These are phyloP conservation scores for Umbelopsis isabellina DNA, from an alignment of 192 early-diverging fungal species.

Conservation along the genomic window DNA sequence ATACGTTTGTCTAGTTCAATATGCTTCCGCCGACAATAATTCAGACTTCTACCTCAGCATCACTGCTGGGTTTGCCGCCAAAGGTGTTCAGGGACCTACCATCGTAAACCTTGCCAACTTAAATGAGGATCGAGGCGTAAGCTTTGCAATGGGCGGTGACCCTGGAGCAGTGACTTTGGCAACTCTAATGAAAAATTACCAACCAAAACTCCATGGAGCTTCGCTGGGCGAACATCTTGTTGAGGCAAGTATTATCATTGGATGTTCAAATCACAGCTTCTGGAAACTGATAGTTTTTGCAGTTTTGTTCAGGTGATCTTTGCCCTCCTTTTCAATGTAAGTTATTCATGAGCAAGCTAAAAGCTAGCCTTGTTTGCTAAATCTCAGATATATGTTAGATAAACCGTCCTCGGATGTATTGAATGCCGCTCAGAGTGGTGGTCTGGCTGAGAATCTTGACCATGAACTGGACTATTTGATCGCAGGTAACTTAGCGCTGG, in stretches of 20 bases:
- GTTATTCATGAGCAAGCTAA: background rate
- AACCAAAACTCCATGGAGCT: constrained; percentile 38
- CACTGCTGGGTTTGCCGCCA: constrained; percentile 56
- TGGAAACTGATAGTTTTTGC: background rate
- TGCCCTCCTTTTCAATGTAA: constrained; percentile 16
- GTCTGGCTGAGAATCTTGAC: constrained; percentile 46
- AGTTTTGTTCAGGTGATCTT: background rate
- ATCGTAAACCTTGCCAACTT: constrained; percentile 31
- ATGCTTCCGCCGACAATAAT: too few species aligned
- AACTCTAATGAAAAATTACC: constrained; percentile 50
- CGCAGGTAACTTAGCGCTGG: constrained; percentile 19
- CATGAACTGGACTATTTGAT: constrained; percentile 50
- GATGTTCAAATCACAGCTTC: background rate
- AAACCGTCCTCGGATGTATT: constrained; percentile 28
- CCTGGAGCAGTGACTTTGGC: constrained; percentile 42
- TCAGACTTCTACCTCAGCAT: constrained; percentile 33
- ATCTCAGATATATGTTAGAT: constrained; percentile 26
- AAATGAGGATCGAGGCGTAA: constrained; percentile 54
- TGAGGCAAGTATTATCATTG: constrained; percentile 20
- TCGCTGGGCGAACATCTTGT: constrained; percentile 48
- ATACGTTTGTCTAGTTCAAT: background rate
- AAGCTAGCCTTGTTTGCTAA: background rate
- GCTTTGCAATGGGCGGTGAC: constrained; percentile 58
- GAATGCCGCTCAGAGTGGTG: constrained; percentile 60
- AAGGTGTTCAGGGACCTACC: constrained; percentile 32